These are phyloP conservation scores for Chalciporus sphaerocephalus DNA, from an alignment of 768 basidiomycete species.

Conservation along the genomic window DNA sequence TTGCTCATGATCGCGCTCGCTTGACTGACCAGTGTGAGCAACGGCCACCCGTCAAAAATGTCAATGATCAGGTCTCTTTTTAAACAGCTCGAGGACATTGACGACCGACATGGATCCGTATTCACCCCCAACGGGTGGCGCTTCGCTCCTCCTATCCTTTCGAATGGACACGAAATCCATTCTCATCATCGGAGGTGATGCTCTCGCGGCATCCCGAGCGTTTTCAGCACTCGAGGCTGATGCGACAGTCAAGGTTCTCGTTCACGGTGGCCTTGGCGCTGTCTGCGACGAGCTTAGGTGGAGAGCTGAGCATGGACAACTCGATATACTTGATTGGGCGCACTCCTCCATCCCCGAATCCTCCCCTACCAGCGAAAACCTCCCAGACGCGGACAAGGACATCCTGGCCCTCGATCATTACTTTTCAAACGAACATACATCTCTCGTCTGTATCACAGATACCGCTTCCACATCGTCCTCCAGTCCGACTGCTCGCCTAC, in stretches of 20 bases:
- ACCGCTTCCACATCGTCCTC: slow-evolving; percentile 53
- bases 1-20: slow-evolving; percentile 16
- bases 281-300: slow-evolving; percentile 73
- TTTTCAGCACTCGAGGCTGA: slow-evolving; percentile 81
- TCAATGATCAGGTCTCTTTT: background rate
- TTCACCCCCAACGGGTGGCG: slow-evolving; percentile 50
- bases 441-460: slow-evolving; percentile 78
- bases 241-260: slow-evolving; percentile 62
- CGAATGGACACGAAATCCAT: slow-evolving; percentile 48
- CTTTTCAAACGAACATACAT: slow-evolving; percentile 33
- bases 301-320: slow-evolving; percentile 52
- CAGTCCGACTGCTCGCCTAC: slow-evolving; percentile 27
- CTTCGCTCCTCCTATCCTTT: slow-evolving; percentile 78
- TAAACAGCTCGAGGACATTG: background rate
- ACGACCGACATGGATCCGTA: slow-evolving; percentile 28
- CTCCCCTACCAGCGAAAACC: background rate
- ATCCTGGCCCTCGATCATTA: slow-evolving; percentile 45
- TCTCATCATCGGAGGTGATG: slow-evolving; percentile 74
- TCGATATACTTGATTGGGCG: slow-evolving; percentile 57
- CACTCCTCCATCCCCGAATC: slow-evolving; percentile 35
- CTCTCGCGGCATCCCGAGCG: slow-evolving; percentile 79
- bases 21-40: background rate
- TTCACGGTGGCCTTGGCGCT: slow-evolving; percentile 41
- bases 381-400: slow-evolving; percentile 31
- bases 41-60: background rate